Evolutionary conservation across 2,329 filamentous ascomycete species (phyloP), one percentile per base, ranked within the genome.

Genomic region (Aspergillus fumigatiaffinis): DNA sequence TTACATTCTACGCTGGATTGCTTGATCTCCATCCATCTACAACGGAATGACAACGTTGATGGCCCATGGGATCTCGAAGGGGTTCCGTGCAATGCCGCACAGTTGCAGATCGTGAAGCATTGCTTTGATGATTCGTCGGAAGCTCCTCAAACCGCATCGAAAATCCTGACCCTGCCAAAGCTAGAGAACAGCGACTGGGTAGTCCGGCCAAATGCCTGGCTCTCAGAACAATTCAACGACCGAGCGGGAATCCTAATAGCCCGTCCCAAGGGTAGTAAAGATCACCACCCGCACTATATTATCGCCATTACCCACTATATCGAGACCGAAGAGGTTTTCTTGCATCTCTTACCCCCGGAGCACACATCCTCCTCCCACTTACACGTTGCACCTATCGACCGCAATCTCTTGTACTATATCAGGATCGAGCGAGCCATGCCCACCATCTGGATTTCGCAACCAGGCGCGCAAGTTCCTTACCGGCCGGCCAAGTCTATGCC

Each of bases 401-500:
- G 50, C 7, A 54, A 58, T 41, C 53, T 66, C 29, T 42, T 65
- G 12, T 66, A 66, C 55, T 65, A 61, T 38, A 17, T 65, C 32
- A 62, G 52, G 21, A 58, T 60, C 25, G 56, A 63, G 41, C 38
- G 51, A 25, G 64, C 60, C n/a, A 63, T 58, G 42, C 60, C 55
- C 12, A 53, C 50, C 10, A 58, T 66, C 38, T 63, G 61, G 60
- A 59, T 66, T 26, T 65, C 61, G 10, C 54, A 64, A 12, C 57
- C 61, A 20, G 38, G 47, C 32, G 49, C 60, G 17, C 50, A 35
- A 6, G 35, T 53, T 2, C 51, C 59, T 49, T 58, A 60, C 48
- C 57, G 57, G 21, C 55, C 55, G 21, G 51, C 63, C 14, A 50
- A 46, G n/a, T 29, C 32, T 4, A 60, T 65, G 55, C 41, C 58